Evolutionary conservation across 192 early-diverging fungal genomes (phyloP).

Genomic region (Backusella parvicylindrica): DNA sequence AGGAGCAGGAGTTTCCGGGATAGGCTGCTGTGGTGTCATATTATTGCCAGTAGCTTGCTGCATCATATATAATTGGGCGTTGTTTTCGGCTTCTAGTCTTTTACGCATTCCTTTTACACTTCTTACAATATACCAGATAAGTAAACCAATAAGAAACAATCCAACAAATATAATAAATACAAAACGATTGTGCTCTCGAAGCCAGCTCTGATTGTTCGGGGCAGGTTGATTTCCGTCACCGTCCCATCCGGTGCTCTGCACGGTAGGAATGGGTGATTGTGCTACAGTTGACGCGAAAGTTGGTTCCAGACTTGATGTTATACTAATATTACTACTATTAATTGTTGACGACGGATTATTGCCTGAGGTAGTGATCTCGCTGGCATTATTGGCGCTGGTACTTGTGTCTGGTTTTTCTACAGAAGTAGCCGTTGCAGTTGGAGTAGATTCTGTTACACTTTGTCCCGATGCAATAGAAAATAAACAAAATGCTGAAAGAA

Average conservation of each 20-base stretch:
- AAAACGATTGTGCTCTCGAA: slow-evolving; percentile 29
- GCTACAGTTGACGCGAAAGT: background rate
- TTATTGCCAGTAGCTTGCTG: slow-evolving; percentile 2
- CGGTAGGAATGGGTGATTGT: background rate
- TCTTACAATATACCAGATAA: slow-evolving; percentile 26
- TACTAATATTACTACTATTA: background rate
- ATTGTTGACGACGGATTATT: background rate
- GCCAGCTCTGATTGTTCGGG: slow-evolving; percentile 23
- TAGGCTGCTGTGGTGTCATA: background rate
- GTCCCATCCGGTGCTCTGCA: slow-evolving; percentile 13
- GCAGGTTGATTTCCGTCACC: background rate
- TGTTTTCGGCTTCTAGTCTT: slow-evolving; percentile 15
- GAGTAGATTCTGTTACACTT: background rate
- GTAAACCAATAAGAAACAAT: background rate
- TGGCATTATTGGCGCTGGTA: background rate
- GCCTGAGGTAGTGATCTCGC: background rate
- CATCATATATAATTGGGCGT: slow-evolving; percentile 21
- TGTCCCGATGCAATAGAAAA: background rate
- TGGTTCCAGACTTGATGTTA: background rate
- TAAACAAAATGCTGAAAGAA: background rate
- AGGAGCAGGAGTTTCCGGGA: background rate
- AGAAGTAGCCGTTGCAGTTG: background rate
- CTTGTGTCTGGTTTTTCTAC: background rate
- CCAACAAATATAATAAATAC: slow-evolving; percentile 35
- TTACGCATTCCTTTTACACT: slow-evolving; percentile 24